Evolutionary conservation across 2,329 filamentous ascomycete genomes (phyloP).

Genomic region (Exserohilum rostratum): DNA sequence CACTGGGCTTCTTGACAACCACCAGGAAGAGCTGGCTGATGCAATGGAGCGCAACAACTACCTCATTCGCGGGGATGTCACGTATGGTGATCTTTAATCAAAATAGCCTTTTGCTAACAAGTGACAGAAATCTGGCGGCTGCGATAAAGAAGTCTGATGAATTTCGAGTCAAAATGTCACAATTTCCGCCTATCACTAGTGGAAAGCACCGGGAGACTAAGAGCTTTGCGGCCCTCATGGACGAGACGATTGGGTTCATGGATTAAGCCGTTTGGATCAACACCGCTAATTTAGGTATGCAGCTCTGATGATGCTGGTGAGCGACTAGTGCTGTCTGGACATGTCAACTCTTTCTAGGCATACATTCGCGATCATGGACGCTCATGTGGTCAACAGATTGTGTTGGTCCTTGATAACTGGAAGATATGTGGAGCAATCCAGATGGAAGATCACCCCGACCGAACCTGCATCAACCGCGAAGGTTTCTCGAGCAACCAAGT

Average conservation of each 20-base stretch:
- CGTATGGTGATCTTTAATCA: slow-evolving; percentile 55
- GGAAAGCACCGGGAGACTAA: slow-evolving; percentile 45
- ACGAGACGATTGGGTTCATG: slow-evolving; percentile 44
- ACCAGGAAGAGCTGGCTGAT: slow-evolving; percentile 85
- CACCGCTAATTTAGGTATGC: background rate
- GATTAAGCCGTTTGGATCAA: slow-evolving; percentile 26
- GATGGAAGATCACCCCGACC: background rate
- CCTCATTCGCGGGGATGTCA: slow-evolving; percentile 71
- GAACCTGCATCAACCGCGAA: background rate
- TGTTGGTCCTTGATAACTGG: background rate
- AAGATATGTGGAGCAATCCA: background rate
- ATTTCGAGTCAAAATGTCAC: slow-evolving; percentile 38
- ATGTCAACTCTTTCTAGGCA: background rate
- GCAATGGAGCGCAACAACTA: slow-evolving; percentile 77
- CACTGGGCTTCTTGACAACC: slow-evolving; percentile 79
- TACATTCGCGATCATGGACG: background rate
- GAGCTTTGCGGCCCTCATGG: slow-evolving; percentile 45
- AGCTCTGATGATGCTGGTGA: background rate
- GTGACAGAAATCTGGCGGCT: slow-evolving; percentile 53
- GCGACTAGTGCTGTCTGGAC: background rate
- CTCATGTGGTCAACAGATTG: background rate
- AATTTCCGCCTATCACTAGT: slow-evolving; percentile 44
- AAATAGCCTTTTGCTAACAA: background rate
- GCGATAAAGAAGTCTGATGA: slow-evolving; percentile 58
- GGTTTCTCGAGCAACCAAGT: no score